Base-by-base conservation (phyloP, 768 basidiomycete species). In the Mycena olivaceomarginata region DNA sequence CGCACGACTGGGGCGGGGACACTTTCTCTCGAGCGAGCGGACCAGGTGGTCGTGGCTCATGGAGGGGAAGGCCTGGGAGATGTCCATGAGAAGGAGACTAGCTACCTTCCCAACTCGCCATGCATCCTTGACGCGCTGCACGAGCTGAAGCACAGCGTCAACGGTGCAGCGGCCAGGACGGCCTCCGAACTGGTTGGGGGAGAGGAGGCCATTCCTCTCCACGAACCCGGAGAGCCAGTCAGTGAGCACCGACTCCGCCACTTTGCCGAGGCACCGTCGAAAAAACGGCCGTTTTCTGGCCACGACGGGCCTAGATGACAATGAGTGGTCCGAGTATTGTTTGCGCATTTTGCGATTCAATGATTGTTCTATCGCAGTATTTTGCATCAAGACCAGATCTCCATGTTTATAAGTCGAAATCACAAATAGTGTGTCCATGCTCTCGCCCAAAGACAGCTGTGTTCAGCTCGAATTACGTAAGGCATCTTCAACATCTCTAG, bases 1-100 rank as follows among this genome's bases (percentile, higher is more conserved):
- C 11, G 16, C 1, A 75, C 68, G 2, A 65, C n/a, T 16, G 7
- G 9, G 3, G 63, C 39, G 6, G 51, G 48, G 9, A 65, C 51
- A 12, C 43, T 18, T 62, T 0, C 4, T 16, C 5, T 46, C 46
- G 5, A 65, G 71, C 2, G 25, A 18, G 13, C 25, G 20, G 25
- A 70, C 20, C 13, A 60, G 68, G 43, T 60, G 57, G 0, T 45
- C 56, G 16, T 60, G 57, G 41, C 15, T 59, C 3, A 70, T 41
- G 2, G 41, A 60, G 10, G 56, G 41, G 56, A 57, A 59, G 18
- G 56, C 40, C 45, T 68, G 51, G 9, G 67, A 53, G 20, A 68
- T n/a, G 25, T 69, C 67, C 67, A 69, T 69, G 4, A 69, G 40
- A 20, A 69, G 53, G 1, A 57, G 39, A 15, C 67, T 69, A 1